Evolutionary conservation across 2,329 filamentous ascomycete species (phyloP), one percentile per base, ranked within the genome.

Genomic region (Stagonosporopsis vannaccii): DNA sequence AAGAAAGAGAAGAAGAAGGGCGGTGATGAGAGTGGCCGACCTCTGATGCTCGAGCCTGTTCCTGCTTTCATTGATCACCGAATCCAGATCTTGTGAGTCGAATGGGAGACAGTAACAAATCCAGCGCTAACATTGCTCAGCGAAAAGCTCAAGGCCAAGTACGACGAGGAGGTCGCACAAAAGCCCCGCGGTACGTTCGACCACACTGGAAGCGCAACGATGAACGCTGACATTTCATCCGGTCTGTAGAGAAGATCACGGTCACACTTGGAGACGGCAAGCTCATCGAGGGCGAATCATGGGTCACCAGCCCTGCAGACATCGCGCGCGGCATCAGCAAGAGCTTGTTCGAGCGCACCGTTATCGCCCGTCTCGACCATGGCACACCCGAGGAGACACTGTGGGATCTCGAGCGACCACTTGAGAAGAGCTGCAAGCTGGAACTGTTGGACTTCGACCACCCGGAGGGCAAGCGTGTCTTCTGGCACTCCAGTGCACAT

Each of bases 401-500:
- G 11, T 99, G 94, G 95, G 95, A 99, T 79, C 80, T 99, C 63
- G 91, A 94, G 71, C 84, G 95, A 51, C 94, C 94, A 5, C 80
- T 99, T 32, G 95, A 98, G 82, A 87, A 87, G 78, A 91, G 88
- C 80, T 95, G 91, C 81, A 90, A 86, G 67, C 84, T 99, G 25
- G 90, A 93, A 71, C 83, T 97, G 50, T 83, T 98, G 61, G 88
- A 90, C 62, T 99, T 98, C 68, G 88, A 92, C 46, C 80, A 89
- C 75, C 75, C 76, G 4, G 78, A 90, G 79, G 94, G 92, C 70
- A 93, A 95, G 80, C 91, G 91, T 76, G 94, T 98, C 53, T 99
- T 97, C 81, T 99, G 94, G 94, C 95, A 98, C 78, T 96, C 92
- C 19, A 94, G 90, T 69, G 95, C 95, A 40, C 95, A 99, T 76